Evolutionary conservation across 2,329 filamentous ascomycete genomes (phyloP), one percentile per base, ranked within the genome.

Genomic region (Penicillium sp.): DNA sequence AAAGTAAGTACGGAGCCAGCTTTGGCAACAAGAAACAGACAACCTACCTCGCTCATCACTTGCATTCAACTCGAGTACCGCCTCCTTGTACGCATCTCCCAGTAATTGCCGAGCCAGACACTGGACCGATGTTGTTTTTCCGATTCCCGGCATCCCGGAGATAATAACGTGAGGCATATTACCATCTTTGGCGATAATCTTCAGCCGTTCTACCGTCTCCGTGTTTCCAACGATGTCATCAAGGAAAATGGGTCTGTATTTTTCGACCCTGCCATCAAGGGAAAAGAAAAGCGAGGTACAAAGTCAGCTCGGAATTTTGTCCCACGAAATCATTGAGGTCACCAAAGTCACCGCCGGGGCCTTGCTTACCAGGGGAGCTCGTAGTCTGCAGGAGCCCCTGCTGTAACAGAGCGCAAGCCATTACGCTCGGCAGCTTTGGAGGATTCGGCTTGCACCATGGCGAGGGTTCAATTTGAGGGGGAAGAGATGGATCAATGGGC

Each of bases 131-230:
- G 93, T 97, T 4, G 93, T 98, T 76, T 98, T 98, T 70, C 93
- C 93, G 64, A 97, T 98, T 65, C 93, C 93, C 18, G 93, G 93
- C 90, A 95, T 97, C 51, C 93, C 93, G n/a, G 89, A 95, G 63
- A 98, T 97, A 71, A 98, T 97, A 64, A 98, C 83, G 72, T 98
- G 93, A 2, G 93, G 93, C 90, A 98, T 96, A 73, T 98, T 98
- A 60, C 93, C 93, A 73, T 97, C 93, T 70, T 90, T 93, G 40
- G 93, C 90, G 61, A 98, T 97, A 63, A 98, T 97, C 68, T 97
- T 97, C 61, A 98, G 76, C 47, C 93, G 86, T 70, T 97, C 91
- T 61, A 98, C 90, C 1, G 93, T 98, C 69, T 98, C 93, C 18
- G 88, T 95, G 71, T 98, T 98, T 64, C 93, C 93, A 46, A 98